Evolutionary conservation across 2,329 filamentous ascomycete species (phyloP).

Genomic region (Arachnomyces sp.): DNA sequence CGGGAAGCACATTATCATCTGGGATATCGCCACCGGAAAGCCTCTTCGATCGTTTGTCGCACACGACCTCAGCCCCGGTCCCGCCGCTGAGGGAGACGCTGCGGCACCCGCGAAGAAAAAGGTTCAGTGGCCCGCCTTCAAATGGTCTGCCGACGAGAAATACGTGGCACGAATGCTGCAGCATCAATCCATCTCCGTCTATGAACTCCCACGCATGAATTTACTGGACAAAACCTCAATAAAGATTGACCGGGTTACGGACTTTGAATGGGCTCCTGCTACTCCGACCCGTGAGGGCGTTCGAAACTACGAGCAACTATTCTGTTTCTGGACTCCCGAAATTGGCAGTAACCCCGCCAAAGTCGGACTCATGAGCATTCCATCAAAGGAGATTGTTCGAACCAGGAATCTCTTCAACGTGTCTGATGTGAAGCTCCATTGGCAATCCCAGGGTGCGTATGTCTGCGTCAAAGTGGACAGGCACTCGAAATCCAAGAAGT

Average conservation of each 20-base stretch:
- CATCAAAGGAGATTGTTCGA: constrained; percentile 86
- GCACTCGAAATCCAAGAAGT: constrained; percentile 99
- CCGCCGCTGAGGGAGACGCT: constrained; percentile 51
- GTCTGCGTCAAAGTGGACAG: constrained; percentile 98
- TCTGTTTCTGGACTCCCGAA: constrained; percentile 98
- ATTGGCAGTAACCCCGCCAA: constrained; percentile 96
- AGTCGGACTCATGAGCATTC: constrained; percentile 92
- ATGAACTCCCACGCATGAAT: constrained; percentile 82
- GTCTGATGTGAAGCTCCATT: constrained; percentile 94
- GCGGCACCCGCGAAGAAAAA: constrained; percentile 74
- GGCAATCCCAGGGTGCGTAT: constrained; percentile 91
- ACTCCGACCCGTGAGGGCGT: constrained; percentile 71
- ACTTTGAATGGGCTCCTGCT: constrained; percentile 95
- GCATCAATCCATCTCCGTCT: constrained; percentile 80
- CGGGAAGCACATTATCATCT: constrained; percentile 98
- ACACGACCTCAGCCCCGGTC: constrained; percentile 56
- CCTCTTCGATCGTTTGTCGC: constrained; percentile 90
- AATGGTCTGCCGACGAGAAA: constrained; percentile 97
- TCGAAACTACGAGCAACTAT: constrained; percentile 88
- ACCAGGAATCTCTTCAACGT: constrained; percentile 98
- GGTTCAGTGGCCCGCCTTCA: constrained; percentile 97
- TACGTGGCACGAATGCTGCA: constrained; percentile 90
- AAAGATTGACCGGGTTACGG: constrained; percentile 93
- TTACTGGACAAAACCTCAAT: constrained; percentile 82
- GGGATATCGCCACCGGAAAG: constrained; percentile 85